Conservation (phyloP, 2,329 filamentous ascomycete species). For the Paramyrothecium sp. region DNA sequence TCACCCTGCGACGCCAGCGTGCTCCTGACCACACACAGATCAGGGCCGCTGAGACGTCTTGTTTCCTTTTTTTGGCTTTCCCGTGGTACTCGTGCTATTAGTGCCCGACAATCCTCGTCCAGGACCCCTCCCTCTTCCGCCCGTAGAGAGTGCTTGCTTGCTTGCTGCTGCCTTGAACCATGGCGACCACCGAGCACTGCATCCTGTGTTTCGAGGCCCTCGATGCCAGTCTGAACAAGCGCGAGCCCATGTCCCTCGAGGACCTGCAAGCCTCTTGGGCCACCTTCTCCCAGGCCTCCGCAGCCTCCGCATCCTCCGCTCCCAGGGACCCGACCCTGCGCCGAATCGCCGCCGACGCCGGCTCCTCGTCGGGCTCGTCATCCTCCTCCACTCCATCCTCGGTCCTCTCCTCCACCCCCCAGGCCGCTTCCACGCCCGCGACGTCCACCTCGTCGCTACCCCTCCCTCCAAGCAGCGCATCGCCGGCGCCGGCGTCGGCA, state of each 20-base stretch:
- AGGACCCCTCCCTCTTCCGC: no score
- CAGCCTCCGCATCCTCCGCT: constrained; percentile 10
- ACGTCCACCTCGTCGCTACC: constrained; percentile 42
- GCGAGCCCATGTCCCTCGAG: constrained; percentile 63
- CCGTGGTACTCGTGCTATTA: constrained; percentile 3
- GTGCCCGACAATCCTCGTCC: not conserved
- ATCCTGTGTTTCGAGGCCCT: constrained; percentile 91
- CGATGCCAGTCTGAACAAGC: constrained; percentile 69
- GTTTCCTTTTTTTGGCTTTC: not conserved
- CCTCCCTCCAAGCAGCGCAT: no score
- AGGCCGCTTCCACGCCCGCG: constrained; percentile 40
- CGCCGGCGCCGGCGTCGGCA: constrained; percentile 43
- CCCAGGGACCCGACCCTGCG: constrained; percentile 40
- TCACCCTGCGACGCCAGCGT: not conserved
- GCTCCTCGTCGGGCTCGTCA: constrained; percentile 31
- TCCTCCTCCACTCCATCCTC: no score
- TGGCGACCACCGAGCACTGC: constrained; percentile 86
- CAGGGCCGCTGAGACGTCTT: not conserved
- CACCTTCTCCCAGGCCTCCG: constrained; percentile 19
- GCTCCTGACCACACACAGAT: no score
- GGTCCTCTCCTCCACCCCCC: constrained; percentile 33
- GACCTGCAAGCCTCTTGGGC: constrained; percentile 68
- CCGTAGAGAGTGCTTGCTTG: no score
- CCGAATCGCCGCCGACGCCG: constrained; percentile 34
- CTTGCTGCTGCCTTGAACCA: constrained; percentile 36